Conservation (phyloP, 352 stramenopile genomes). For the Phytophthora pini region DNA sequence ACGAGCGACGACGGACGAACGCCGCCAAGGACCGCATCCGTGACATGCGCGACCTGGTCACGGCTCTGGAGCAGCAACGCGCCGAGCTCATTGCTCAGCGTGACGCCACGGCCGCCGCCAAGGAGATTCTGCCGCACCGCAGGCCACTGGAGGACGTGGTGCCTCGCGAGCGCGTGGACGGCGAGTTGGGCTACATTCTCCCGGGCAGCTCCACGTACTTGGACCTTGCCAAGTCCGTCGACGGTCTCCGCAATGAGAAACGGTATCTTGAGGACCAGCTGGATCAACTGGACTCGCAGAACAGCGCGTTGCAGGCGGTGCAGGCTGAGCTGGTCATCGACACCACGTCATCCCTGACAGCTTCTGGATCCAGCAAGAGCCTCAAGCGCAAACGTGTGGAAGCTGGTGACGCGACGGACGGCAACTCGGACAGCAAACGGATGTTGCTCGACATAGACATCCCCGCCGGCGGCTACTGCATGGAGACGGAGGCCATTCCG, state of each 20-base stretch:
- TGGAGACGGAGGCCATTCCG: conserved; percentile 47
- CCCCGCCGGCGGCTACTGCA: conserved; percentile 39
- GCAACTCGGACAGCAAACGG: conserved; percentile 20
- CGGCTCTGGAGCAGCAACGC: conserved; percentile 30
- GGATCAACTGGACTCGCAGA: conserved; percentile 52
- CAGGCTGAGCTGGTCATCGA: conserved; percentile 43
- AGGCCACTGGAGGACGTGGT: conserved; percentile 31
- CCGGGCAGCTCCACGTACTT: conserved; percentile 42
- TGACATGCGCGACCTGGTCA: conserved; percentile 50
- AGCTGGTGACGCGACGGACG: conserved; percentile 13
- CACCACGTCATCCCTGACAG: conserved; percentile 11
- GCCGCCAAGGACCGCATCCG: conserved; percentile 47
- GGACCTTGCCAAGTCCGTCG: conserved; percentile 37
- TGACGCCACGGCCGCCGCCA: conserved; percentile 24
- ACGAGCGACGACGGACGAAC: conserved; percentile 50
- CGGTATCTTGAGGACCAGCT: conserved; percentile 50
- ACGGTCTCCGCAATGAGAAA: conserved; percentile 48
- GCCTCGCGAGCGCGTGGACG: conserved; percentile 17
- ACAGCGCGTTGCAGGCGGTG: conserved; percentile 49
- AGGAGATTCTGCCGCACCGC: conserved; percentile 33
- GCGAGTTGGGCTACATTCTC: conserved; percentile 28
- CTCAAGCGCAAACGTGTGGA: conserved; percentile 45
- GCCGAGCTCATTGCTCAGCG: conserved; percentile 27
- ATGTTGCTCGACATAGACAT: conserved; percentile 19
- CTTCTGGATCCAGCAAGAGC: conserved; percentile 19